Conservation (phyloP, 352 stramenopile species). For the Thalassiosira mediterranea region DNA sequence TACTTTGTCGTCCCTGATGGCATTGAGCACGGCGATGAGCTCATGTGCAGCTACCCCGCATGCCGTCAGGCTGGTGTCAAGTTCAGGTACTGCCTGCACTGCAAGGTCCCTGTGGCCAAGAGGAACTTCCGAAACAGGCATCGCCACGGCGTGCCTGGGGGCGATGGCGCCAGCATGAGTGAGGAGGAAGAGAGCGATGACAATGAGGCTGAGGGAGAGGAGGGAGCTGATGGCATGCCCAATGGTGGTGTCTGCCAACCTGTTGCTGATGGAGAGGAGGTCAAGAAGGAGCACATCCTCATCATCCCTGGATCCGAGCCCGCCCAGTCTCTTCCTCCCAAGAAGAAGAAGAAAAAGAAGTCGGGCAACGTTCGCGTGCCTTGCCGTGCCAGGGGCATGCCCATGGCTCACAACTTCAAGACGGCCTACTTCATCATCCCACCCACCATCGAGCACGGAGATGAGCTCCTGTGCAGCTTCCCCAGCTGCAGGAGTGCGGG, state of each 20-base stretch:
- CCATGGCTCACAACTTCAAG: slow-evolving; percentile 73
- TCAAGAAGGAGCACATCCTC: slow-evolving; percentile 43
- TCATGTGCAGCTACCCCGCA: slow-evolving; percentile 77
- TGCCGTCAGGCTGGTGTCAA: slow-evolving; percentile 79
- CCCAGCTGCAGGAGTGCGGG: slow-evolving; percentile 54
- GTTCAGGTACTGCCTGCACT: slow-evolving; percentile 81
- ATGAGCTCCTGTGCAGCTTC: slow-evolving; percentile 68
- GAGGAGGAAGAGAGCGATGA: slow-evolving; percentile 24
- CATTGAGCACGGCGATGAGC: slow-evolving; percentile 77
- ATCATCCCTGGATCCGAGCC: slow-evolving; percentile 32
- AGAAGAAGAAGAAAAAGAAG: slow-evolving; percentile 52
- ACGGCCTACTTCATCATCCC: slow-evolving; percentile 74
- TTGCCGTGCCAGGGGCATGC: slow-evolving; percentile 69
- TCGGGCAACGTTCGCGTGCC: slow-evolving; percentile 40
- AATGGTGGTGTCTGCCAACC: slow-evolving; percentile 1
- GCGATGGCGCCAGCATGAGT: slow-evolving; percentile 14
- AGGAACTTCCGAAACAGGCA: slow-evolving; percentile 73
- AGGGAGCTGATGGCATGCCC: neutral
- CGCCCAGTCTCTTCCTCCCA: neutral
- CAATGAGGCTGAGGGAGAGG: slow-evolving; percentile 4
- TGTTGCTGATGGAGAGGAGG: neutral
- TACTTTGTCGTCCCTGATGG: slow-evolving; percentile 82
- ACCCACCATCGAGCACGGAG: slow-evolving; percentile 57
- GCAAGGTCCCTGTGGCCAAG: slow-evolving; percentile 79
- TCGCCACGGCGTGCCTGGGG: slow-evolving; percentile 46